Evolutionary conservation across 306 rosid genomes (phyloP), one percentile per base, ranked within the genome.

Genomic region (Malus sieversii): DNA sequence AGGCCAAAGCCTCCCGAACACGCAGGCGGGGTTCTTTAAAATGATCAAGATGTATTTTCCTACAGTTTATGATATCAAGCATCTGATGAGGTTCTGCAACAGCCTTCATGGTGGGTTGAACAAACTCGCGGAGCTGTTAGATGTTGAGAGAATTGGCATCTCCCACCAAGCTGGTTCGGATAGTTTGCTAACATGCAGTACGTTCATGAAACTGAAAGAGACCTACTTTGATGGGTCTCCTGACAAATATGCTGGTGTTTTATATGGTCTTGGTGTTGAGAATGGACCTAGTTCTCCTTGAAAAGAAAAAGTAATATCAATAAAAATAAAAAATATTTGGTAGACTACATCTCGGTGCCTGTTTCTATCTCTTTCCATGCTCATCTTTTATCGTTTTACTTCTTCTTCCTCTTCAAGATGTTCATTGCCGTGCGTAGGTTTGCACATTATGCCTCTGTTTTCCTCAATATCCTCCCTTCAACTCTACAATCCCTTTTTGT

Each of bases 161-260:
- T 60, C 75, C 70, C 89, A 85, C 76, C 88, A 79, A 82, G 88
- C 88, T 69, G 88, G 88, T 22, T 85, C 88, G 1, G 88, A 82
- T 86, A 86, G 89, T 72, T 80, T 86, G 72, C 83, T 86, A 51
- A 86, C 89, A 23, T 66, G 77, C 69, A 64, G 75, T 68, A 62
- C 83, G 3, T 86, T 75, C 81, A 77, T 80, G 77, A 83, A 72
- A 68, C 27, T 86, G 79, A 78, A 75, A 63, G 63, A 63, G 59
- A 12, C 4, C 40, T 70, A 65, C 70, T 77, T 84, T 51, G 53
- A 27, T 11, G 82, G 72, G 52, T 63, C 65, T 30, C 55, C 71
- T 51, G 75, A 71, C 73, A 68, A 77, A 19, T 69, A 74, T 77
- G 81, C 80, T 16, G 89, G 86, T 59, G 80, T 74, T 14, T 44